Evolutionary conservation across 2,329 filamentous ascomycete species (phyloP), one percentile per base, ranked within the genome.

Genomic region (Pseudogymnoascus sp.): DNA sequence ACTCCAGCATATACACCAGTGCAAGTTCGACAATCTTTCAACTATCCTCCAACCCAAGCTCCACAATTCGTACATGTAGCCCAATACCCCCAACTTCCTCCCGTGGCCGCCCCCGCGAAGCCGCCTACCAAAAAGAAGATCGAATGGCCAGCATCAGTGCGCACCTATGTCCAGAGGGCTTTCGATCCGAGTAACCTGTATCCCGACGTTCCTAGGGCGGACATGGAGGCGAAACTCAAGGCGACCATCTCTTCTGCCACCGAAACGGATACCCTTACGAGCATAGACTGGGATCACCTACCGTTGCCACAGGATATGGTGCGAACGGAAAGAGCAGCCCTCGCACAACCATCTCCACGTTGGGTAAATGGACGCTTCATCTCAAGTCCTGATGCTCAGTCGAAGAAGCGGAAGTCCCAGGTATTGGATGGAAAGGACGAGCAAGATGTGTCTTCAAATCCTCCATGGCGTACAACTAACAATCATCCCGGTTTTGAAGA

Each of bases 271-370:
- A 83, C 83, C 63, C 83, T 97, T 72, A 81, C 88, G 72, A 82
- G 81, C 26, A 86, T 90, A 74, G 84, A 97, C 78, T 99, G 95
- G 95, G 84, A 89, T 67, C 82, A 78, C 26, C 84, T 96, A 79
- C 90, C 90, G 44, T 80, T 97, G 13, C 95, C 95, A 5, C 93
- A 97, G 75, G 81, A 90, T 66, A 81, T 97, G 75, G 88, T 97
- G 31, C 67, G 67, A 37, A 66, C 84, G 83, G 73, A 83, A 84
- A 69, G 90, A 92, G 75, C 88, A 85, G 68, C 77, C 82, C 33
- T 38, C 6, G 68, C 76, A 77, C 64, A 78, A 79, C 68, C 70
- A 77, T 69, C 79, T 73, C 74, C 75, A 65, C 66, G 72, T 63
- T 72, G 73, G 74, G 70, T 40, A 29, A 64, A 64, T 21, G 26